A percentile compares a stretch with the other conserved stretches of the same genome.
Conservation (phyloP, 2,329 filamentous ascomycete genomes). For the Daldinia sp. region DNA sequence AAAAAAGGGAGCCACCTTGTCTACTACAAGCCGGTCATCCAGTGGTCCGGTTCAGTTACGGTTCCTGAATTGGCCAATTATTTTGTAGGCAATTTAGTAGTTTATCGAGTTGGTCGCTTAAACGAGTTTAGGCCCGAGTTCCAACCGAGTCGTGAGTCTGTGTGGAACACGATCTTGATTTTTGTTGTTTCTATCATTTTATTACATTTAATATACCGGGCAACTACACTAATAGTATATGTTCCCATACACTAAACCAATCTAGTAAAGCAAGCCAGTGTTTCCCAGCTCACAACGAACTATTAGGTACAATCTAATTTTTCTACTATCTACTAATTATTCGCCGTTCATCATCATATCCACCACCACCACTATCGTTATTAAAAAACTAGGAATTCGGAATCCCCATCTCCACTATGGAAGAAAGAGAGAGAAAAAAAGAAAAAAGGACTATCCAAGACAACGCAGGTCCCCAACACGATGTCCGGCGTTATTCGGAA, state of each 20-base stretch:
- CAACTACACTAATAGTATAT: too few species aligned
- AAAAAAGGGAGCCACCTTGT: slow-evolving; percentile 7
- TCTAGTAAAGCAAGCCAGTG: not conserved
- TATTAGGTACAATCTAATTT: not conserved
- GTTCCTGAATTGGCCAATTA: slow-evolving; percentile 29
- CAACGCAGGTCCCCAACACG: slow-evolving; percentile 39
- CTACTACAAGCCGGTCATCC: slow-evolving; percentile 6
- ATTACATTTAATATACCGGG: slow-evolving; percentile 2
- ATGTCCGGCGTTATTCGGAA: slow-evolving; percentile 34
- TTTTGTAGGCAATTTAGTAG: slow-evolving; percentile 3
- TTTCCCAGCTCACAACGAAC: not conserved
- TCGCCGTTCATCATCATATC: not conserved
- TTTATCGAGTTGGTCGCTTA: slow-evolving; percentile 22
- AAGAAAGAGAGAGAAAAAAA: too few species aligned
- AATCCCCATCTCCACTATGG: slow-evolving; percentile 22
- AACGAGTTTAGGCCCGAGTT: slow-evolving; percentile 5
- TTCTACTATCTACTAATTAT: not conserved
- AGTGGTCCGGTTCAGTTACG: slow-evolving; percentile 17
- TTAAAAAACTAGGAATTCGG: slow-evolving; percentile 1
- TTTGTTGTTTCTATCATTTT: not conserved
- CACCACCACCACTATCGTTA: not conserved
- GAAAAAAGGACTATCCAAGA: too few species aligned
- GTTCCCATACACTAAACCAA: not conserved
- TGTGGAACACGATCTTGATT: not conserved
- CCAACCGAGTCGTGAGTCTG: slow-evolving; percentile 9